These are phyloP conservation scores for Macrophomina tecta DNA, from an alignment of 2,329 filamentous ascomycete genomes.

Conservation along the genomic window DNA sequence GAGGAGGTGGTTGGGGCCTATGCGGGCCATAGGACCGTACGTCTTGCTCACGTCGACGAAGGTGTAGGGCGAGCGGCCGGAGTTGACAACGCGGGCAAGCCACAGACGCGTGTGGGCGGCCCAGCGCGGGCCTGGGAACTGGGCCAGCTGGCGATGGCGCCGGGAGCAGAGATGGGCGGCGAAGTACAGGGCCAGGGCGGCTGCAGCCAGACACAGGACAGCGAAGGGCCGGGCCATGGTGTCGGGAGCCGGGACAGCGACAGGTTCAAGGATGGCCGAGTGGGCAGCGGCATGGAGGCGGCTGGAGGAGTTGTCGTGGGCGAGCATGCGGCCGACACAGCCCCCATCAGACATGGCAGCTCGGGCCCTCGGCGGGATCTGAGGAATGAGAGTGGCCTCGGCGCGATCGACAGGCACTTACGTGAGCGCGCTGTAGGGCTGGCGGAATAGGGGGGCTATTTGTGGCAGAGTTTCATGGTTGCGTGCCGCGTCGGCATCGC, in stretches of 20 bases:
- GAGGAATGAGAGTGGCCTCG: conserved; percentile 19
- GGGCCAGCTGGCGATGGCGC: conserved; percentile 17
- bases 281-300: conserved; percentile 6
- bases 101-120: conserved; percentile 19
- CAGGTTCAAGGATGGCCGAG: not conserved
- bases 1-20: conserved; percentile 57
- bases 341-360: conserved; percentile 22
- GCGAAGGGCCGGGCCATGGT: conserved; percentile 1
- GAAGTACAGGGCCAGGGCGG: conserved; percentile 1
- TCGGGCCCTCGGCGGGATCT: conserved; percentile 13
- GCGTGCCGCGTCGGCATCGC: conserved; percentile 1
- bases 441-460: conserved; percentile 23
- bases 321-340: conserved; percentile 16
- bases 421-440: conserved; percentile 23
- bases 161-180: not conserved
- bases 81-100: conserved; percentile 10
- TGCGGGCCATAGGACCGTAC: conserved; percentile 48
- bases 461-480: conserved; percentile 19
- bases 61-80: conserved; percentile 15
- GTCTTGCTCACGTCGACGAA: conserved; percentile 19
- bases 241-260: not conserved
- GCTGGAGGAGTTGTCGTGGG: conserved; percentile 20
- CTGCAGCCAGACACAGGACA: conserved; percentile 4
- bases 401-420: conserved; percentile 22
- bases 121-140: conserved; percentile 16